Conservation (phyloP, 1,284 basidiomycete species). For the Apiotrichum laibachii region DNA sequence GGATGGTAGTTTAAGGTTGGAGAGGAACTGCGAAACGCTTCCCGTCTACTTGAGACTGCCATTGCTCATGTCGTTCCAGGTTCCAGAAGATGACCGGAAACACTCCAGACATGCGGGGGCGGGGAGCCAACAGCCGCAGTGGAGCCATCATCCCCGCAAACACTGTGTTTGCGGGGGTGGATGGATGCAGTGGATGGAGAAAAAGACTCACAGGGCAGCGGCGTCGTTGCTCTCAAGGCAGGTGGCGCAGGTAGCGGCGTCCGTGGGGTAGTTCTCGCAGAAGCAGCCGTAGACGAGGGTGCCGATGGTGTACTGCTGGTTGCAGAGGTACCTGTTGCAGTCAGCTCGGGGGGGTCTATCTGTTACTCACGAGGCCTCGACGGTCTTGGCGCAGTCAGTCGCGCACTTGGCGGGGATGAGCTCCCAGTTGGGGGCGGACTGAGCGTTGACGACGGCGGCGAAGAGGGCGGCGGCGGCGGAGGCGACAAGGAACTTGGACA, state of each 20-base stretch:
- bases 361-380: slow-evolving; percentile 31
- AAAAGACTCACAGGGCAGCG: slow-evolving; percentile 28
- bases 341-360: not conserved
- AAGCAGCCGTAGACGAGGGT: slow-evolving; percentile 46
- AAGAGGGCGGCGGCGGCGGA: slow-evolving; percentile 32
- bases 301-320: slow-evolving; percentile 22
- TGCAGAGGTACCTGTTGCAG: slow-evolving; percentile 13
- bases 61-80: too few relatives aligned
- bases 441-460: slow-evolving; percentile 33
- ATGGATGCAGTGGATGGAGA: not conserved
- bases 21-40: too few relatives aligned
- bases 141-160: too few relatives aligned
- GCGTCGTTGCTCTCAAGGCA: slow-evolving; percentile 46
- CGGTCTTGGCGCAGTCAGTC: slow-evolving; percentile 33
- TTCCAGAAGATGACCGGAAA: too few relatives aligned
- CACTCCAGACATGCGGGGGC: too few relatives aligned
- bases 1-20: too few relatives aligned
- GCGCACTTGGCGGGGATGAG: slow-evolving; percentile 45
- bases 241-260: slow-evolving; percentile 37
- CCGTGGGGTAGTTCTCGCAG: slow-evolving; percentile 44
- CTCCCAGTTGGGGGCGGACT: slow-evolving; percentile 44
- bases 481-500: slow-evolving; percentile 31
- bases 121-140: too few relatives aligned
- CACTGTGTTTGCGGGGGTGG: not conserved
- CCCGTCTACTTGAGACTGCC: too few relatives aligned